phyloP scores from a whole-genome alignment of 805 yeast genomes.

The Candida quercuum region DNA sequence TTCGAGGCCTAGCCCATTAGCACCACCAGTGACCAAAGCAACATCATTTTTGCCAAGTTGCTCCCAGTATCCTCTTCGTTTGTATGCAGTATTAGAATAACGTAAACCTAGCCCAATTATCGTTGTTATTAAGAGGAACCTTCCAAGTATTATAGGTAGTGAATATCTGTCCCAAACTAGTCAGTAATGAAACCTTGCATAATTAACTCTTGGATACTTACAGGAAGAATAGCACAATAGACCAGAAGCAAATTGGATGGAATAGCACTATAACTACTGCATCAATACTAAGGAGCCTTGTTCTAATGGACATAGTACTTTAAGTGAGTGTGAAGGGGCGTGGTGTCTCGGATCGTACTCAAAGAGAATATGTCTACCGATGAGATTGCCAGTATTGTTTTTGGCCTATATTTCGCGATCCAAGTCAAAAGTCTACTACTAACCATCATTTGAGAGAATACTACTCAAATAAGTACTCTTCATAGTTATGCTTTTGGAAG shows the following conservation, averaged over 20 bases:
- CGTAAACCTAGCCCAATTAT: not conserved
- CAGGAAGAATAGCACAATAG: constrained; percentile 2
- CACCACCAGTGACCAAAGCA: constrained; percentile 33
- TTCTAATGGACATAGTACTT: not conserved
- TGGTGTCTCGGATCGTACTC: too few species aligned
- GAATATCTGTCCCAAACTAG: constrained; percentile 4
- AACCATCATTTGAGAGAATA: too few species aligned
- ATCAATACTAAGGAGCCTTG: constrained; percentile 2
- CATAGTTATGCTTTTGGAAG: too few species aligned
- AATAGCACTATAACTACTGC: not conserved
- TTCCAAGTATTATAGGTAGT: constrained; percentile 4
- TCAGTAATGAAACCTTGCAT: not conserved
- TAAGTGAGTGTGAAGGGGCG: too few species aligned
- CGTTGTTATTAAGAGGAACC: constrained; percentile 1
- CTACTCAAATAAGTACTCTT: too few species aligned
- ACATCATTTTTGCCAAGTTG: constrained; percentile 9
- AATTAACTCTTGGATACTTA: constrained; percentile 1
- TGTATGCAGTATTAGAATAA: constrained; percentile 9
- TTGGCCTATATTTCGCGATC: too few species aligned
- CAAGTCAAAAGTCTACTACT: too few species aligned
- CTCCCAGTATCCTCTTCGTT: constrained; percentile 18
- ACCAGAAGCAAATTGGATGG: constrained; percentile 1
- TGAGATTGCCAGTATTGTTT: too few species aligned
- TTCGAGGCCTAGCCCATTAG: constrained; percentile 31
- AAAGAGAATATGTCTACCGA: too few species aligned